Conservation (phyloP, 2,329 filamentous ascomycete species). For the Sclerotiophoma versabilis region DNA sequence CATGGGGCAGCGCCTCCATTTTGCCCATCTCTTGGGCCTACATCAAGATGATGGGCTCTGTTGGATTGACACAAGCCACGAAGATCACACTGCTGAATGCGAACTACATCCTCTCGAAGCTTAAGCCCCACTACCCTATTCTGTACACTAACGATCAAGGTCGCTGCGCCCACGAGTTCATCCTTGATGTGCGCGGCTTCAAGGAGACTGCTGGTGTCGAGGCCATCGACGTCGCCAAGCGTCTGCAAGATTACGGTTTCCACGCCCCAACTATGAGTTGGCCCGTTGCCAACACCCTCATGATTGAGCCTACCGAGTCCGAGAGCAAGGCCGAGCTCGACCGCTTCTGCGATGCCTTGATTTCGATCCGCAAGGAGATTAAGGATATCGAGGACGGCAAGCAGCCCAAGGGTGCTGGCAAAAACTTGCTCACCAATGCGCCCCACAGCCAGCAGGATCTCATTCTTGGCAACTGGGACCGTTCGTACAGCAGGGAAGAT, state of each 20-base stretch:
- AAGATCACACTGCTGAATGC: constrained; percentile 94
- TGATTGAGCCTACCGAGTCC: constrained; percentile 97
- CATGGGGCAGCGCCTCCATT: constrained; percentile 88
- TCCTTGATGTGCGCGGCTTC: constrained; percentile 86
- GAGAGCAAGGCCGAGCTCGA: constrained; percentile 93
- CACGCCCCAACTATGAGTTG: constrained; percentile 97
- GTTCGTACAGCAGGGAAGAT: constrained; percentile 80
- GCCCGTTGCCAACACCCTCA: constrained; percentile 93
- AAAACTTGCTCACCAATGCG: constrained; percentile 87
- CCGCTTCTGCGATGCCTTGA: constrained; percentile 88
- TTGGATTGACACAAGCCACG: constrained; percentile 86
- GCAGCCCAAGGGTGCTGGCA: constrained; percentile 66
- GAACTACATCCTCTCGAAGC: constrained; percentile 91
- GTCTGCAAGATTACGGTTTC: constrained; percentile 96
- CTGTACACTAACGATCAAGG: constrained; percentile 91
- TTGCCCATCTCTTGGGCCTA: constrained; percentile 95
- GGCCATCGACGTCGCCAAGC: constrained; percentile 94
- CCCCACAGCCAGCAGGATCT: constrained; percentile 87
- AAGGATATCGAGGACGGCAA: constrained; percentile 80
- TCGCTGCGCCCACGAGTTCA: constrained; percentile 96
- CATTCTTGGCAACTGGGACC: constrained; percentile 76
- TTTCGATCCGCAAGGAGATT: constrained; percentile 87
- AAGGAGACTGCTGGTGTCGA: constrained; percentile 83
- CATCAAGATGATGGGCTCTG: constrained; percentile 88
- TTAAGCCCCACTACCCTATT: constrained; percentile 85